Conservation (phyloP, 305 asterid species). For the Fraxinus angustifolia region DNA sequence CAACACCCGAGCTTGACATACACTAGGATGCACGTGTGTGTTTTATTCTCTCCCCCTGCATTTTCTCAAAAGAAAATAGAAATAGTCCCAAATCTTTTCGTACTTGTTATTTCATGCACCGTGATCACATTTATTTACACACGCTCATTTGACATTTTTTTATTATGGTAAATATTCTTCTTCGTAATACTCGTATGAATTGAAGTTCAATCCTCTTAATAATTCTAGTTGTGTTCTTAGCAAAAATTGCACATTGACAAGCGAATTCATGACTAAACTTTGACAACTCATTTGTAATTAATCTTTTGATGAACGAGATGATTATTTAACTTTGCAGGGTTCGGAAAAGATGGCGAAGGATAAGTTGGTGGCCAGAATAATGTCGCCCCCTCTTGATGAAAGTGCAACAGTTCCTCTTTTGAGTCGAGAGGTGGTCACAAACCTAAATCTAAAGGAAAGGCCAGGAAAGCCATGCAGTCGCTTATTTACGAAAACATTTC, state of each 20-base stretch:
- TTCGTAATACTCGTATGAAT: not conserved
- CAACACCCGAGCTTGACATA: not conserved
- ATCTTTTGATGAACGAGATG: not conserved
- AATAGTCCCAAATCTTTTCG: not conserved
- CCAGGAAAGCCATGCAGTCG: constrained; percentile 37
- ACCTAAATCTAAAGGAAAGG: constrained; percentile 30
- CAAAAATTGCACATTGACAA: not conserved
- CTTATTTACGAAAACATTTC: constrained; percentile 22
- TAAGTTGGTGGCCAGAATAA: constrained; percentile 19
- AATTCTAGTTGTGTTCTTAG: not conserved
- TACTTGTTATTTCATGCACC: not conserved
- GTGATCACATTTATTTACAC: not conserved
- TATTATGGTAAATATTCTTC: not conserved
- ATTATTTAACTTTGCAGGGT: constrained; percentile 34
- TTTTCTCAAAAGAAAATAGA: not conserved
- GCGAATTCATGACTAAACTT: not conserved
- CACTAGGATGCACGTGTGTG: not conserved
- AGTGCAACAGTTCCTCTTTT: constrained; percentile 49
- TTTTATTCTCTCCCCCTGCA: not conserved
- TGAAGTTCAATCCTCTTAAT: not conserved
- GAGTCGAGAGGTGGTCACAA: constrained; percentile 38
- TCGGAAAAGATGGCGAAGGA: constrained; percentile 20
- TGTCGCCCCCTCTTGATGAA: constrained; percentile 17
- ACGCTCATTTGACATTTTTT: not conserved
- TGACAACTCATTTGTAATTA: not conserved